These are phyloP conservation scores for Paulownia fortunei DNA, from an alignment of 257 asterid species.

Conservation along the genomic window DNA sequence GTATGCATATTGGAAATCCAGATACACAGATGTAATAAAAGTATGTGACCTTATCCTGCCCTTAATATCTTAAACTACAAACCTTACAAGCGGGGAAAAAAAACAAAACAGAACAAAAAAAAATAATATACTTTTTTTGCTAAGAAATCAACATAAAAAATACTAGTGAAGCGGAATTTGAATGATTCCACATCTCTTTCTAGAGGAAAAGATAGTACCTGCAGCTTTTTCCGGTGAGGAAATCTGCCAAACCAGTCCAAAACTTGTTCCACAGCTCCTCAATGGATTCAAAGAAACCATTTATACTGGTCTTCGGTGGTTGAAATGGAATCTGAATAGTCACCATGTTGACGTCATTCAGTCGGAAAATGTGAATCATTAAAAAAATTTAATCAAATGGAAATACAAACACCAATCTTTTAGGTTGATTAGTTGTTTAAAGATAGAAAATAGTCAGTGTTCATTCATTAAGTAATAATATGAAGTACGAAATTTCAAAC, in stretches of 20 bases:
- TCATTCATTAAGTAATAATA: neutral
- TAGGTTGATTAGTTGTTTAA: neutral
- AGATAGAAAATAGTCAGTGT: neutral
- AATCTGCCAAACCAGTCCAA: constrained; percentile 62
- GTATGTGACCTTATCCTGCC: neutral
- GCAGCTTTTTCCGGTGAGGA: constrained; percentile 86
- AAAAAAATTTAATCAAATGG: neutral
- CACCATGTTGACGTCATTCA: neutral
- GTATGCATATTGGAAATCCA: neutral
- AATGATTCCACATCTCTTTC: neutral
- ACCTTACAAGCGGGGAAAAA: too few species aligned
- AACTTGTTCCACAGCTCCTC: constrained; percentile 72
- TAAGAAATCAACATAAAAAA: neutral
- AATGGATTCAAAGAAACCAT: constrained; percentile 80
- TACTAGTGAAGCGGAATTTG: neutral
- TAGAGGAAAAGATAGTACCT: constrained; percentile 48
- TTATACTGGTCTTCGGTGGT: constrained; percentile 73
- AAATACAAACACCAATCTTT: constrained; percentile 1
- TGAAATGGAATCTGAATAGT: constrained; percentile 74
- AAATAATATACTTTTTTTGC: neutral
- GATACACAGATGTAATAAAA: neutral
- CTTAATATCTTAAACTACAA: neutral
- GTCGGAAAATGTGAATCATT: neutral
- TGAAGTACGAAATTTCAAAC: constrained; percentile 1
- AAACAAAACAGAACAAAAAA: neutral